Evolutionary conservation across 2,329 filamentous ascomycete genomes (phyloP), one percentile per base, ranked within the genome.

Genomic region (Trichoderma sp.): DNA sequence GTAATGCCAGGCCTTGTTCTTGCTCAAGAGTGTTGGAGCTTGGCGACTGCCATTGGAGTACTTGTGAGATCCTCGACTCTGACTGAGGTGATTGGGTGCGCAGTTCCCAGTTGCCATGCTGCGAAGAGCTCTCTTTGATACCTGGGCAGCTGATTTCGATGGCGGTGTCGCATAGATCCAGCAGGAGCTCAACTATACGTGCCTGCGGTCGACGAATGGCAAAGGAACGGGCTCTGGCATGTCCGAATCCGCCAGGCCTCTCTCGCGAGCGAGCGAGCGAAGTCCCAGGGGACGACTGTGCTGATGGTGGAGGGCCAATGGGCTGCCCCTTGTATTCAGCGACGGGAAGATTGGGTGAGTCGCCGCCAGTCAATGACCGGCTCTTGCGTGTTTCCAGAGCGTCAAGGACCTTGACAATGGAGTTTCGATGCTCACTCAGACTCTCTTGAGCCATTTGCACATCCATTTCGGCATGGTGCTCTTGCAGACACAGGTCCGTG

Each of bases 391-490:
- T 89, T 78, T 99, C 95, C 48, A 97, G 84, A 22, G 92, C 92
- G 80, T 99, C 96, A 12, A 99, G 85, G 9, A 99, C 93, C 78
- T 91, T 97, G 76, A 99, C 95, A 73, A 99, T 97, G 45, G 92
- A 87, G 78, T 97, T 94, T 6, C 95, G 90, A 79, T 99, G 95
- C 75, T 99, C 95, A 7, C 90, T 91, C 58, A 99, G 83, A 70
- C 88, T 93, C 76, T 99, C 95, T 75, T 99, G 95, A 6, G 94
- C 89, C 84, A 98, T 90, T 77, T 99, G 94, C 4, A 99, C 93
- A 73, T 98, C 94, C 92, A 97, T 96, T 77, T 99, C 95, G 0
- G 95, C 94, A 61, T 92, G 90, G 76, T 99, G 95, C 77, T 99
- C 95, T 77, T 98, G 94, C 66, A 97, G 84, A 76, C 95, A 99